These are phyloP conservation scores for Epichloe festucae DNA, from an alignment of 2,329 filamentous ascomycete species.

Conservation along the genomic window DNA sequence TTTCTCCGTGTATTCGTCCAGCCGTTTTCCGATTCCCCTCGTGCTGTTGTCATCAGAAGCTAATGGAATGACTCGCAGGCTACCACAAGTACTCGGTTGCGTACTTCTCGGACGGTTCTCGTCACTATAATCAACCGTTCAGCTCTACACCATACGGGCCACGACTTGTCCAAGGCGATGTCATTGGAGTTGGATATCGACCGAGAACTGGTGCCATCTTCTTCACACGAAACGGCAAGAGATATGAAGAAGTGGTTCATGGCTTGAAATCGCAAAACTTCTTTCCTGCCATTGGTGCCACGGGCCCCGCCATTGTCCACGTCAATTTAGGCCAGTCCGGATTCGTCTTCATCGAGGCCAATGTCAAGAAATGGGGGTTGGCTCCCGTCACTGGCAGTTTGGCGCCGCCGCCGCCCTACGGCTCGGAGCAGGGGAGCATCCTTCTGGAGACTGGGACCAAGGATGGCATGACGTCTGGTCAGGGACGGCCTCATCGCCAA, in stretches of 20 bases:
- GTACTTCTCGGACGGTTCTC: conserved; percentile 76
- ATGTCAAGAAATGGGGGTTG: conserved; percentile 98
- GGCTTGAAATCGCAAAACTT: conserved; percentile 92
- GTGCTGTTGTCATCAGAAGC: too few species aligned
- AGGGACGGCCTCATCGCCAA: conserved; percentile 32
- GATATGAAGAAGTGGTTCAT: conserved; percentile 85
- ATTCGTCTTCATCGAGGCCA: conserved; percentile 98
- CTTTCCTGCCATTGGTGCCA: conserved; percentile 94
- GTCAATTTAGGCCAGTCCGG: conserved; percentile 97
- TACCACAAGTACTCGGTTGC: conserved; percentile 88
- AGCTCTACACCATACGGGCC: conserved; percentile 68
- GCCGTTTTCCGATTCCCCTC: too few species aligned
- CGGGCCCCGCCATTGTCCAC: conserved; percentile 82
- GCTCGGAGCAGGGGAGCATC: conserved; percentile 93
- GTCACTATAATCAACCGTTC: conserved; percentile 90
- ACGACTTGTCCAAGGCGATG: conserved; percentile 80
- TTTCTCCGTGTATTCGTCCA: neutral
- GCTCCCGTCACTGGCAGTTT: conserved; percentile 92
- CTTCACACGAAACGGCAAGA: conserved; percentile 97
- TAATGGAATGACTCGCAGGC: conserved; percentile 29
- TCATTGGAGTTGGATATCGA: conserved; percentile 88
- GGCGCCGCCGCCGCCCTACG: conserved; percentile 90
- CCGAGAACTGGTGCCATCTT: conserved; percentile 91
- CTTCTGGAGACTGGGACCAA: conserved; percentile 74
- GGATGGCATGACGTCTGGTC: conserved; percentile 37